These are phyloP conservation scores for Penicillium malachiteum DNA, from an alignment of 495 filamentous ascomycete species.

Conservation along the genomic window DNA sequence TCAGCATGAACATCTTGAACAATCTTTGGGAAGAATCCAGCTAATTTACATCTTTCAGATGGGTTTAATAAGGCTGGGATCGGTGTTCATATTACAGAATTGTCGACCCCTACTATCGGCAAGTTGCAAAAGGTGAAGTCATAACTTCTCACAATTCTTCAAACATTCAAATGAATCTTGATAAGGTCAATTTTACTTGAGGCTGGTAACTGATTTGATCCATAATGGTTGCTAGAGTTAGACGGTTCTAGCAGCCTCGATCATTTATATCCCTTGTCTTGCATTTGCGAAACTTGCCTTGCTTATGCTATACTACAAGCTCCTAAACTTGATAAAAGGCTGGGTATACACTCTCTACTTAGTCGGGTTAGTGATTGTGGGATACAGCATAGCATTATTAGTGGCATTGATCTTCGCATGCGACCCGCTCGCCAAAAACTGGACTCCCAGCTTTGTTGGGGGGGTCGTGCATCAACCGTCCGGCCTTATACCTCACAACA, in stretches of 20 bases:
- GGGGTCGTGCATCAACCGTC: background rate
- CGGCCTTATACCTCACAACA: background rate
- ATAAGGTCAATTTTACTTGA: no score
- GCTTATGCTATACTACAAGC: conserved; percentile 29
- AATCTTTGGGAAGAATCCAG: no score
- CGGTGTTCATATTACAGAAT: no score
- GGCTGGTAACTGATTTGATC: no score
- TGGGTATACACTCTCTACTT: background rate
- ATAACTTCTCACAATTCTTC: background rate
- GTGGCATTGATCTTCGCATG: background rate
- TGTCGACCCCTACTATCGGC: no score
- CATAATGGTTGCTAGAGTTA: background rate
- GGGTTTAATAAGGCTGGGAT: no score
- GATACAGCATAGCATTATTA: background rate
- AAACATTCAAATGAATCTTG: background rate
- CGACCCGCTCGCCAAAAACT: background rate
- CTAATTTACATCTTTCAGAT: no score
- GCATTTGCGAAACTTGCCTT: conserved; percentile 33
- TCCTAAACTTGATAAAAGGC: background rate
- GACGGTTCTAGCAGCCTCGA: conserved; percentile 21
- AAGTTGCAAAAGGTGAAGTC: no score
- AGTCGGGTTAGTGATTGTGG: background rate
- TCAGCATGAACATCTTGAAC: no score
- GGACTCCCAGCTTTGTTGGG: background rate
- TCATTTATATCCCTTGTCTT: conserved; percentile 33